Base-by-base conservation (phyloP, 2,329 filamentous ascomycete genomes). In the Epichloe typhina region DNA sequence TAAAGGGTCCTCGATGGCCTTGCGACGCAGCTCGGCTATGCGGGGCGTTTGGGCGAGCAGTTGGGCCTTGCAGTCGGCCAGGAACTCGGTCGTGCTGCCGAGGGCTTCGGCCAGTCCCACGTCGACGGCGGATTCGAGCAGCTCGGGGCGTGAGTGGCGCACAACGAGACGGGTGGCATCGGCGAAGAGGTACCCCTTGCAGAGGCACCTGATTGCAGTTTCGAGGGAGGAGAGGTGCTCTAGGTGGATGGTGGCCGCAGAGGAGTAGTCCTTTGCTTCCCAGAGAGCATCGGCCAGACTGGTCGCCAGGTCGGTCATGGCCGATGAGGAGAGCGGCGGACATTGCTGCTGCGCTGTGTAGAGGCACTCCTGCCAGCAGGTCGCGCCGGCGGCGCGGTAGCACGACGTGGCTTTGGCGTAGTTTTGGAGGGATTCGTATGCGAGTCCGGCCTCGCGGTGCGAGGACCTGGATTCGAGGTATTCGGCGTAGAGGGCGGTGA, bases 31-130 rank as follows among this genome's bases (percentile, higher is more conserved):
- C 63, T 96, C 91, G 6, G 76, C 74, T 55, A 98, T 82, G 17
- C 93, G 84, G 0, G 91, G 89, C 0, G 95, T 80, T 63, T 98
- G 93, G 0, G 88, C 86, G 45, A 75, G 73, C 3, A 97, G 75
- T 65, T 98, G 93, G 0, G 75, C 75, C 64, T 88, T 88, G 77
- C 91, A 97, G 65, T 98, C 93, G 1, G 93, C 88, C 11, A 98
- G 79, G 53, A 97, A 82, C 64, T 97, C 93, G 1, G 89, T 95
- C 60, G 84, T 90, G 49, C 79, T 81, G 21, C 85, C 84, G 51
- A 93, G 82, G 2, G 86, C 82, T 52, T 97, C 91, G 4, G 83
- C 78, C 5, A 98, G 80, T 1, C 86, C 87, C 0, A 77, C 68
- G 62, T 98, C 91, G 13, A 98, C 75, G 50, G 86, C 77, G 0